Base-by-base conservation (phyloP, 371 early-diverging fungal species). In the Nematocida ironsii region DNA sequence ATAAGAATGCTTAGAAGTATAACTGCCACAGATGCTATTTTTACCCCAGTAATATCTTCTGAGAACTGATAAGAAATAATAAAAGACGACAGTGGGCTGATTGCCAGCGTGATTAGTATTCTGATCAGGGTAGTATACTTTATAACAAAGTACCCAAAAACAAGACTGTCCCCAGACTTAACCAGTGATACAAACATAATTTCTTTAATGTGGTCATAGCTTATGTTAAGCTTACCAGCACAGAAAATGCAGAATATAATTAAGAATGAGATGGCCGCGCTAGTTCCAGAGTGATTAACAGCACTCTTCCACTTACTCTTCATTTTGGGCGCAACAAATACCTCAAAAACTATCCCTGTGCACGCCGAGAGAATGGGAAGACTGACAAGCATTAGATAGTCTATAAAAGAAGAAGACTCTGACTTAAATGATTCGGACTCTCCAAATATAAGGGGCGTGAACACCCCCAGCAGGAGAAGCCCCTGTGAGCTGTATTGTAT, bases 271-370 rank as follows among this genome's bases (percentile, higher is more conserved):
- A 75, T 7, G 6, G 18, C 18, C 5, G 64, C 44, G 25, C 55
- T 62, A 5, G 80, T 67, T 7, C 57, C 39, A 4, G 80, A 70
- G 48, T 78, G 69, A 56, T 78, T 70, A 13, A 78, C 55, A 6
- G 44, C 40, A 45, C 47, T 67, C 33, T 23, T 45, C 69, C 70
- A 70, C 42, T 23, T 55, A 40, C 56, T 33, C 9, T 16, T 45
- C 7, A 45, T 25, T 11, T 33, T 70, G 23, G 11, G 68, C 18
- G 20, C 52, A 9, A 78, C 25, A 13, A 5, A 67, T 50, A 55
- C 69, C 62, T 78, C 80, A 57, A 78, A 78, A 23, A 27, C 1
- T 39, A 78, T 54, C 39, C 80, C 71, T 0, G 66, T 42, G 33
- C 48, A 60, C 20, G 62, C 61, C 1, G 68, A 50, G 20, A 68